phyloP scores from a whole-genome alignment of 768 basidiomycete species.

The Suillus cothurnatus region DNA sequence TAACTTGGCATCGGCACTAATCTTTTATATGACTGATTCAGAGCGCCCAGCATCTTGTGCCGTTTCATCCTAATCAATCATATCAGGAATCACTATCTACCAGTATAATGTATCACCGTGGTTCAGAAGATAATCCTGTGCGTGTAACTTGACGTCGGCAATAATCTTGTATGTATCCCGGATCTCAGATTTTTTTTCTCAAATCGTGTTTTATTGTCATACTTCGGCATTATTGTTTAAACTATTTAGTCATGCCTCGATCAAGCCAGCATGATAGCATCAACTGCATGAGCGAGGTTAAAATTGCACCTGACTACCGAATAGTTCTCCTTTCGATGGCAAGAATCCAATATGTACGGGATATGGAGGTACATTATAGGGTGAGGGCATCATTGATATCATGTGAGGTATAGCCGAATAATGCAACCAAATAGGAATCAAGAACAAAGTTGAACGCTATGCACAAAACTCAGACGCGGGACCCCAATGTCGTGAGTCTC shows the following conservation, averaged over 20 bases:
- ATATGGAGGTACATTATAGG: not conserved
- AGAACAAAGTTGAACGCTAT: too few species aligned
- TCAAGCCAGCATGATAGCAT: not conserved
- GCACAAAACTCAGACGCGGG: not conserved
- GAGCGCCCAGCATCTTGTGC: too few species aligned
- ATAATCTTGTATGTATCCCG: not conserved
- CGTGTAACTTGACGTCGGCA: not conserved
- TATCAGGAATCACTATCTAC: too few species aligned
- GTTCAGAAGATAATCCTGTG: not conserved
- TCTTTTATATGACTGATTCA: too few species aligned
- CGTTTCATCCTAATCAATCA: too few species aligned
- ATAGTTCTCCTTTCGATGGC: not conserved
- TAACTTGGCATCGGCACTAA: not conserved
- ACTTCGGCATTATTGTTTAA: not conserved
- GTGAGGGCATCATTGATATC: not conserved
- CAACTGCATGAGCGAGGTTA: not conserved
- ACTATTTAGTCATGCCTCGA: not conserved
- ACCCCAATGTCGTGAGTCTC: conserved; percentile 9
- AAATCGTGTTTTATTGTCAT: not conserved
- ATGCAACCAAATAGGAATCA: not conserved
- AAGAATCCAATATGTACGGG: not conserved
- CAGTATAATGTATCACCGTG: too few species aligned
- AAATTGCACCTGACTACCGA: not conserved
- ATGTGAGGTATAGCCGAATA: not conserved
- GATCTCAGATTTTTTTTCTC: not conserved